Evolutionary conservation across 164 flowering plant genomes (phyloP).

Genomic region (Magnolia officinalis): DNA sequence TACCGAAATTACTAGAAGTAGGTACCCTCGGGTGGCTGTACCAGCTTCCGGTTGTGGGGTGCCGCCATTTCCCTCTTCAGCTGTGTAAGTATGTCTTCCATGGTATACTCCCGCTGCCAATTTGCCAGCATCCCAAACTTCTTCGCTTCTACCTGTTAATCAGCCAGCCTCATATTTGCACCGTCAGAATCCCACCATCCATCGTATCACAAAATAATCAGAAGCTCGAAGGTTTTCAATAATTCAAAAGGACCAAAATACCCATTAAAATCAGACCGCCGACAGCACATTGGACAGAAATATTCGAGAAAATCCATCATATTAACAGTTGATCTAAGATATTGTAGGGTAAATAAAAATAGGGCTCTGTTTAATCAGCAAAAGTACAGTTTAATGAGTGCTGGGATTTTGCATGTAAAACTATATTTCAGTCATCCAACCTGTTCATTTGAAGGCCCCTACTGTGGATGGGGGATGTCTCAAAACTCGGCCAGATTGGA

Average conservation of each 20-base stretch:
- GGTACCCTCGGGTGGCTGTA: conserved; percentile 92
- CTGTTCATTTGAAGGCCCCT: no score
- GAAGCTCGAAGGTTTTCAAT: not conserved
- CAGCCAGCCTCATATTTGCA: not conserved
- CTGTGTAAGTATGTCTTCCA: conserved; percentile 87
- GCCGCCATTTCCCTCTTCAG: conserved; percentile 93
- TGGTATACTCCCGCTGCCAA: conserved; percentile 88
- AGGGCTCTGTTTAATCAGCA: no score
- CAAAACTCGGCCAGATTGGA: no score
- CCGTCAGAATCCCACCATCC: not conserved
- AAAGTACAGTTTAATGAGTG: no score
- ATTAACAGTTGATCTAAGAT: not conserved
- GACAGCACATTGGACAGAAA: not conserved
- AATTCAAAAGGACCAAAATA: not conserved
- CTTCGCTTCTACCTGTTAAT: conserved; percentile 65
- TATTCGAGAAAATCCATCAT: not conserved
- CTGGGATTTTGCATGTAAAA: no score
- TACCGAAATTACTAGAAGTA: conserved; percentile 50
- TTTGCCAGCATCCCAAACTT: conserved; percentile 74
- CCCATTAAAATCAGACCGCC: not conserved
- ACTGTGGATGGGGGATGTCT: no score
- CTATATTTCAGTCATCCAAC: no score
- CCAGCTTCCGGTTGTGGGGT: conserved; percentile 87
- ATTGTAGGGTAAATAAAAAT: no score
- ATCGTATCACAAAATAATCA: no score